Base-by-base conservation (phyloP, 345 rosid species). In the Nasturtium officinale region DNA sequence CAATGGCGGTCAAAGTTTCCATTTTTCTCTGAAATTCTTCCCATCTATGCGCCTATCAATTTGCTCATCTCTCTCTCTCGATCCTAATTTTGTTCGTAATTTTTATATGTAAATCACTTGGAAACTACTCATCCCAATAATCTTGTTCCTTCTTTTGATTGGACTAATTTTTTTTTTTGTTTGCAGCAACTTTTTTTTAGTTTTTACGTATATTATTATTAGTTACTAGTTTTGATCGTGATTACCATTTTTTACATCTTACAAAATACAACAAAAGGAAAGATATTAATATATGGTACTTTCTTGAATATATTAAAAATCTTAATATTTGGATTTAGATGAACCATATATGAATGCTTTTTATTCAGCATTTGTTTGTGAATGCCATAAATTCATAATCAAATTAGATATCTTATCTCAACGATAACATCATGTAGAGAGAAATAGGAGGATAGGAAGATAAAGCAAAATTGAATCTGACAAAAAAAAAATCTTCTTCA, bases 1-100 rank as follows among this genome's bases (percentile, higher is more conserved):
- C 84, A 78, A 65, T 77, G 75, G 58, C 77, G 96, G 91, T 91
- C 97, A 90, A 85, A 72, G 87, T 77, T 71, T 77, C 90, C 89
- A 77, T 80, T 54, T 79, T 82, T 79, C 73, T 81, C 84, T 82
- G 67, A 77, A 84, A 63, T 67, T 80, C 78, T 72, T 65, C 81
- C 80, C 78, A 72, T 82, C 71, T 73, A 78, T 71, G 51, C 55
- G 83, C 72, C 88, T 60, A 26, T 54, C 78, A 72, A 77, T 61
- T 72, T 77, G 74, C 85, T 77, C 84, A 67, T 46, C 63, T 47
- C 67, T 53, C 30, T 51, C 53, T 35, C 60, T 1, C 48, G 64
- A 70, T 72, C 61, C 61, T 43, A 17, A 26, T 18, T 20, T 33
- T 30, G 29, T 60, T 71, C 29, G 35, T 29, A 26, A 67, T 52